Percentiles rank a stretch among this genome's conserved stretches.
Conservation (phyloP, 495 filamentous ascomycete species). For the Penicillium desertorum region DNA sequence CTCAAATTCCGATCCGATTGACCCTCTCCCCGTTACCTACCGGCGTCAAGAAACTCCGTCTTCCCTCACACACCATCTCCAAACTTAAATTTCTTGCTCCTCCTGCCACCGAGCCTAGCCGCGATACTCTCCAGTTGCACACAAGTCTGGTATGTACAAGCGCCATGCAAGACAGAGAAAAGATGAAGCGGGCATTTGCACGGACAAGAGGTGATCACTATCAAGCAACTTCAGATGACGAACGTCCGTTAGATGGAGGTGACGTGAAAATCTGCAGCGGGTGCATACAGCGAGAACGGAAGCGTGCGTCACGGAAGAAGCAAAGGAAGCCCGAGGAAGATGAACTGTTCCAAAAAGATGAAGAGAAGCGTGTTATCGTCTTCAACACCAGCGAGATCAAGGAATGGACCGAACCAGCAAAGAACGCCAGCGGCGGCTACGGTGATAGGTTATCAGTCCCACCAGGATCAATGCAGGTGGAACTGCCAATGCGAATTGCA, state of each 20-base stretch:
- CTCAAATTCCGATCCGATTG: conserved; percentile 82
- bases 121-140: conserved; percentile 77
- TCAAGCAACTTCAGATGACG: conserved; percentile 51
- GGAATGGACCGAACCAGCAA: conserved; percentile 69
- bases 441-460: conserved; percentile 47
- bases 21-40: conserved; percentile 68
- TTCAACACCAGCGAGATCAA: conserved; percentile 93
- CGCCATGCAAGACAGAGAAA: conserved; percentile 76
- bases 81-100: conserved; percentile 84
- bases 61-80: conserved; percentile 84
- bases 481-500: conserved; percentile 90
- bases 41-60: conserved; percentile 74
- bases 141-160: conserved; percentile 85
- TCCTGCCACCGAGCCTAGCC: conserved; percentile 53
- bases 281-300: conserved; percentile 83
- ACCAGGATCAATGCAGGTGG: conserved; percentile 66
- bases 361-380: conserved; percentile 77
- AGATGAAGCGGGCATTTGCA: conserved; percentile 61
- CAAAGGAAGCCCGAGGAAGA: conserved; percentile 81
- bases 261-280: conserved; percentile 81
- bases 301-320: conserved; percentile 86
- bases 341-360: conserved; percentile 73
- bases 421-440: conserved; percentile 30
- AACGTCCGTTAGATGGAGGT: conserved; percentile 74
- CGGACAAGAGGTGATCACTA: conserved; percentile 56